Percentiles rank a stretch among this genome's conserved stretches.
Evolutionary conservation across 2,329 filamentous ascomycete genomes (phyloP).

Genomic region (Lasiodiplodia sp.): DNA sequence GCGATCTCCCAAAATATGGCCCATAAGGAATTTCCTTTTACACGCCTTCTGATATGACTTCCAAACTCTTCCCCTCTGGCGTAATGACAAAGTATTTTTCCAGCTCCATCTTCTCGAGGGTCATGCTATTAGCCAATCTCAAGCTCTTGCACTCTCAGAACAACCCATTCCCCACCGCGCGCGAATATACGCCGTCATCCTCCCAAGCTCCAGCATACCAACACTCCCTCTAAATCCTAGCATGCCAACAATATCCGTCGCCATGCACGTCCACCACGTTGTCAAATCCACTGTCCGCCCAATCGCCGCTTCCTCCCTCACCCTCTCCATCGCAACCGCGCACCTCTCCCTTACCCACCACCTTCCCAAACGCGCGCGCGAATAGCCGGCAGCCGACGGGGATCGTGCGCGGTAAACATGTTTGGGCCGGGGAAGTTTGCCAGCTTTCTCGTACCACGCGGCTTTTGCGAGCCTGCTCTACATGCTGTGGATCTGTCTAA

Average conservation of each 20-base stretch:
- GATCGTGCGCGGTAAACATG: constrained; percentile 50
- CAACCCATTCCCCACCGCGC: constrained; percentile 49
- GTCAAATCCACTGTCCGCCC: constrained; percentile 38
- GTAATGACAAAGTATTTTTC: constrained; percentile 55
- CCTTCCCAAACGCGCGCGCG: constrained; percentile 46
- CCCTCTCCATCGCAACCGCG: constrained; percentile 42
- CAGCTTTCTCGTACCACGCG: constrained; percentile 34
- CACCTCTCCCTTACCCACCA: constrained; percentile 43
- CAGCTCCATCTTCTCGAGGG: constrained; percentile 53
- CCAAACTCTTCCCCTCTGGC: constrained; percentile 50
- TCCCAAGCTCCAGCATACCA: constrained; percentile 47
- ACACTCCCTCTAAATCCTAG: constrained; percentile 52
- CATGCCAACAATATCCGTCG: constrained; percentile 48
- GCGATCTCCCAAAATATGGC: background rate
- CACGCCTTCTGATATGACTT: background rate
- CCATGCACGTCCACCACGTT: constrained; percentile 51
- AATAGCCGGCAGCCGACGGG: constrained; percentile 46
- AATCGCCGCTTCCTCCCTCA: constrained; percentile 36
- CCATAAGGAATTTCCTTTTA: background rate
- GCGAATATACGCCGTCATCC: constrained; percentile 40
- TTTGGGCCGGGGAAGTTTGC: constrained; percentile 39
- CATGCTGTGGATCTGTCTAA: constrained; percentile 43
- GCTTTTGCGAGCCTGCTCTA: constrained; percentile 35
- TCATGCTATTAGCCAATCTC: constrained; percentile 38
- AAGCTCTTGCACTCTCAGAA: constrained; percentile 55